Base-by-base conservation (phyloP, 352 stramenopile genomes). In the Pythium sp. region DNA sequence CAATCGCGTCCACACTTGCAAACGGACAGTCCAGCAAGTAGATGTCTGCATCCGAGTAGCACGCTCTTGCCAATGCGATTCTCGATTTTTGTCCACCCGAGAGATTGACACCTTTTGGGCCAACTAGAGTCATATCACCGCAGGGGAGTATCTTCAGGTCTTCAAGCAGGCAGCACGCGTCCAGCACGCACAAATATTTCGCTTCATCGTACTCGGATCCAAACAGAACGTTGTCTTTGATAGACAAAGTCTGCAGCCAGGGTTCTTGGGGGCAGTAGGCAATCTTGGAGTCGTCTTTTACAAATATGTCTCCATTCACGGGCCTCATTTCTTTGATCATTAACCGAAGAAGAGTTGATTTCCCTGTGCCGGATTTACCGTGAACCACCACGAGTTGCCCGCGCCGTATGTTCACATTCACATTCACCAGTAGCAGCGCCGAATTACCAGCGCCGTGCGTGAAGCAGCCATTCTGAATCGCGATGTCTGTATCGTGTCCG, bases 191-290 rank as follows among this genome's bases (percentile, higher is more conserved):
- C 6, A 14, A 5, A 58, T 94, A 96, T 26, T 75, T 79, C 32
- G 68, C 72, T 51, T 90, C 67, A 43, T 96, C 79, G 30, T 78
- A 89, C n/a, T 72, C 69, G n/a, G 76, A 69, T 22, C 89, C 87
- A 71, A 97, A 97, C 4, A 96, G 65, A 67, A 97, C 95, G 71
- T 97, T 97, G 20, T 95, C 84, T 12, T 76, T 68, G 18, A 97
- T 69, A 18, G 86, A 56, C 20, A 71, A 28, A 54, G 94, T 94
- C 36, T 96, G 65, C 41, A 97, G 91, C 80, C 85, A 97, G 15
- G 88, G 75, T n/a, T 84, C 76, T 72, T 97, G 89, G 18, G 86
- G 61, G 1, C 75, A 69, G 47, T 78, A 79, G 18, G 62, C 70
- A 2, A 77, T 38, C 32, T 38, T 32, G 32, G 32, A 38, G 32